Base-by-base conservation (phyloP, 176 grass and related monocot species). In the Oryza officinalis region DNA sequence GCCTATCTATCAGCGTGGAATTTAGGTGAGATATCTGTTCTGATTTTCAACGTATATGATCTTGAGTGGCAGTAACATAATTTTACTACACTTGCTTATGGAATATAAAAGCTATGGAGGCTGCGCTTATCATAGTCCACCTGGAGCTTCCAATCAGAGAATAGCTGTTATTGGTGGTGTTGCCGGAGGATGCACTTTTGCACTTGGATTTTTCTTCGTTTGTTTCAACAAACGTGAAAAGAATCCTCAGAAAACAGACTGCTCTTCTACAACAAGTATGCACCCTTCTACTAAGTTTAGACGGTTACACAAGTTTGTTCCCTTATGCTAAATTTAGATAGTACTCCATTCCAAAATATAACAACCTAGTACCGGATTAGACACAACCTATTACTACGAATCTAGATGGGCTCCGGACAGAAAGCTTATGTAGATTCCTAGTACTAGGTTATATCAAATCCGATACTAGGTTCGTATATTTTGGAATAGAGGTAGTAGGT, bases 231-330 rank as follows among this genome's bases (percentile, higher is more conserved):
- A 83, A 61, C 86, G 86, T 77, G 76, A 86, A 59, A 63, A 17
- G 18, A 86, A 74, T n/a, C 59, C 89, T 78, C 67, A 54, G 17
- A 79, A 86, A 84, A 81, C 69, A 65, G 89, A 81, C 32, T 79
- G 84, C 80, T 87, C 83, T 28, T 86, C 87, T 81, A 87, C 85
- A 71, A 83, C 74, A 86, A 89, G 92, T 94, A 89, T 75, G 89
- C 20, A 6, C 52, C 52, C 52, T 57, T 57, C 17, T 57, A 47
- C 45, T 47, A 47, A 14, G 45, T 47, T 47, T 47, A 40, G 38
- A 40, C 37, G 8, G 37, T 13, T 15, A 47, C 13, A 15, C 13
- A 47, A 47, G 45, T 47, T 13, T 47, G 6, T 47, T 25, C 72
- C 11, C 50, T 85, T 17, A 49, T 72, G 35, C 26, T 57, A 61